Percentiles rank a stretch among this genome's conserved stretches.
Conservation (phyloP, 140 eudicot genomes). For the Anethum foeniculum region DNA sequence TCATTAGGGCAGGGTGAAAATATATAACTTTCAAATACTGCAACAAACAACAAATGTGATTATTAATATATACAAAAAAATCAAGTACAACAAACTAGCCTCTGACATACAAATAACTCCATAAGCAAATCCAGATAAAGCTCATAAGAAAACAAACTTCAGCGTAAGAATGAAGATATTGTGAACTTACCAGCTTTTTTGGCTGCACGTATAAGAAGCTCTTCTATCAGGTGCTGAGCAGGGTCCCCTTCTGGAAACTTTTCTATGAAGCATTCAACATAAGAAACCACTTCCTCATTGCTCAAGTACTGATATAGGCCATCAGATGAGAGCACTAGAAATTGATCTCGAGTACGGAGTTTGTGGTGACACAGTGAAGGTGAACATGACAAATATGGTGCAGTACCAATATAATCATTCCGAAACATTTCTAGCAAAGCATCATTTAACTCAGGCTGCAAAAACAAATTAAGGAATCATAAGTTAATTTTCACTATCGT, state of each 20-base stretch:
- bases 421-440: conserved; percentile 87
- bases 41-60: neutral
- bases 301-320: conserved; percentile 86
- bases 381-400: conserved; percentile 73
- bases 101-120: neutral
- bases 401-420: conserved; percentile 79
- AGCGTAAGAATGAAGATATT: neutral
- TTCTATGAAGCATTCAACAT: conserved; percentile 76
- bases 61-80: neutral
- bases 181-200: conserved; percentile 78
- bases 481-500: neutral
- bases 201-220: conserved; percentile 95
- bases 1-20: neutral
- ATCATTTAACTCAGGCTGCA: conserved; percentile 91
- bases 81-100: neutral
- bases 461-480: conserved; percentile 12
- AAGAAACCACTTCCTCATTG: conserved; percentile 92
- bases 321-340: conserved; percentile 88
- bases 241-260: conserved; percentile 97
- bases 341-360: conserved; percentile 71
- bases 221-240: conserved; percentile 96
- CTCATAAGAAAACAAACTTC: neutral
- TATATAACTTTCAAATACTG: neutral
- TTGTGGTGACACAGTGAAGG: conserved; percentile 90
- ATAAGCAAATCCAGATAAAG: neutral